A percentile compares a stretch with the other conserved stretches of the same genome.
phyloP scores from a whole-genome alignment of 768 basidiomycete genomes.

The Tephrocybe sp. region DNA sequence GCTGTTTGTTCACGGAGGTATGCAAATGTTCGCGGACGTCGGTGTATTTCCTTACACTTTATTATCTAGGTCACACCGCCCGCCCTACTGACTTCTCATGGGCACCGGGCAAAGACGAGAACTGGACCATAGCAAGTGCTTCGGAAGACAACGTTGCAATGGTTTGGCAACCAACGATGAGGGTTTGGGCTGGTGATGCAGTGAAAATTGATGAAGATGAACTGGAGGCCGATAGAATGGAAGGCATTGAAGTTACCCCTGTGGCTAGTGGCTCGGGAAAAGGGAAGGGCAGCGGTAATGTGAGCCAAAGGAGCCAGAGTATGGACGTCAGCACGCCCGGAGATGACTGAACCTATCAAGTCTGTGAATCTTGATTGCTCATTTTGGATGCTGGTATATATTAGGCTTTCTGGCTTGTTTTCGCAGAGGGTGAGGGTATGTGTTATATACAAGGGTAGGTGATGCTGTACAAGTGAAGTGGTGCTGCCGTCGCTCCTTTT shows the following conservation, averaged over 20 bases:
- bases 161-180: constrained; percentile 97
- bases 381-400: constrained; percentile 2
- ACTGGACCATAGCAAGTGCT: constrained; percentile 83
- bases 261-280: constrained; percentile 23
- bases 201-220: constrained; percentile 83
- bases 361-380: constrained; percentile 3
- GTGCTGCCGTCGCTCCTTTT: constrained; percentile 4
- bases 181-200: constrained; percentile 89
- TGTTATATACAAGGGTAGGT: constrained; percentile 12
- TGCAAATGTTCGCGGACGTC: constrained; percentile 20
- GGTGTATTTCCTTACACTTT: constrained; percentile 1
- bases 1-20: constrained; percentile 93
- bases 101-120: constrained; percentile 80
- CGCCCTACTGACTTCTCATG: constrained; percentile 93
- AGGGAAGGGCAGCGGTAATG: constrained; percentile 33
- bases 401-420: neutral
- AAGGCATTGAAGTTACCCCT: constrained; percentile 56
- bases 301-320: constrained; percentile 53
- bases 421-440: constrained; percentile 4
- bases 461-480: constrained; percentile 14
- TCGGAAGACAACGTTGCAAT: constrained; percentile 97
- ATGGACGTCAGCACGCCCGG: constrained; percentile 62
- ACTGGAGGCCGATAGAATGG: constrained; percentile 77
- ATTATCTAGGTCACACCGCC: constrained; percentile 70
- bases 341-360: constrained; percentile 37